These are phyloP conservation scores for Penicillium paneum DNA, from an alignment of 2,329 filamentous ascomycete genomes.

Conservation along the genomic window DNA sequence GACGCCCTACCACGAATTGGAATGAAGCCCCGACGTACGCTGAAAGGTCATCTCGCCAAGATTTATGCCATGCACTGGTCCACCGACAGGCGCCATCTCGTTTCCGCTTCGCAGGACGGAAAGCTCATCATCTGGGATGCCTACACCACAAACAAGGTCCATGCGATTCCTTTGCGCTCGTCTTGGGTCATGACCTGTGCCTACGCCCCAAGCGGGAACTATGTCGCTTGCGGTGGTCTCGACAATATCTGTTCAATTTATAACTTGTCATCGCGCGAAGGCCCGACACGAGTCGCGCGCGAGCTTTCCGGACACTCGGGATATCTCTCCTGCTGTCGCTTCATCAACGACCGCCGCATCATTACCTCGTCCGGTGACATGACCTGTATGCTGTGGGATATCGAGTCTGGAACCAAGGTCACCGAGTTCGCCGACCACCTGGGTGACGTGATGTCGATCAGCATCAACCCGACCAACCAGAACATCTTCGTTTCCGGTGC, in stretches of 20 bases:
- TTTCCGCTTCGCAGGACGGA: constrained; percentile 96
- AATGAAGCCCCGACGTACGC: constrained; percentile 95
- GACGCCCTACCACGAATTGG: constrained; percentile 88
- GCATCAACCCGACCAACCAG: constrained; percentile 97
- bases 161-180: constrained; percentile 93
- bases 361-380: constrained; percentile 98
- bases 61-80: constrained; percentile 99
- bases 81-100: constrained; percentile 92
- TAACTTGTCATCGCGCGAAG: constrained; percentile 94
- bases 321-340: constrained; percentile 96
- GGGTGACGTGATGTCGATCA: constrained; percentile 99
- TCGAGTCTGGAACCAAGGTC: constrained; percentile 94
- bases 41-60: constrained; percentile 97
- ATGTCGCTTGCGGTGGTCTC: constrained; percentile 94
- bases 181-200: constrained; percentile 99
- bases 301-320: constrained; percentile 96
- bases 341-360: constrained; percentile 97
- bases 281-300: constrained; percentile 91
- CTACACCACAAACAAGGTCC: constrained; percentile 99
- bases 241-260: constrained; percentile 99
- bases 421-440: constrained; percentile 98
- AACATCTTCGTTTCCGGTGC: constrained; percentile 99
- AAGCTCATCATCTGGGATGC: constrained; percentile 99
- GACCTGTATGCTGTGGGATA: constrained; percentile 99
- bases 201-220: constrained; percentile 97